phyloP scores from a whole-genome alignment of 2,329 filamentous ascomycete species.

The Fusarium sp. region DNA sequence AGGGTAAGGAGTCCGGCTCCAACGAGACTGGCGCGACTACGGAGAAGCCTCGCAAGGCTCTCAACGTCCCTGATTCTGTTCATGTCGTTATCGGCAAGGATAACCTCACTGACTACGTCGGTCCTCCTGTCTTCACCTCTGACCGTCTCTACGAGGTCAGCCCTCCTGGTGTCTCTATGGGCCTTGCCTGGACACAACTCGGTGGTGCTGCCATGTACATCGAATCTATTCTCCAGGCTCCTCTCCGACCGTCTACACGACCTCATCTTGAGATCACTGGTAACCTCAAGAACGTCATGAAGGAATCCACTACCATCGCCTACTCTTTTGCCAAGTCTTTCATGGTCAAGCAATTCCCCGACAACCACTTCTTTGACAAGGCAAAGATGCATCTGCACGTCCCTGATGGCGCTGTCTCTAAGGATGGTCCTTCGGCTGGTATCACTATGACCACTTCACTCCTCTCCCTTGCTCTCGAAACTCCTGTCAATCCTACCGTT shows the following conservation, averaged over 20 bases:
- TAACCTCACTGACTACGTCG: conserved; percentile 96
- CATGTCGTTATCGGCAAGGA: conserved; percentile 88
- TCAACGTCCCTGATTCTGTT: conserved; percentile 87
- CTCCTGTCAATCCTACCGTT: conserved; percentile 82
- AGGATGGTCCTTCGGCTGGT: conserved; percentile 92
- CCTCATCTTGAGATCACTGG: conserved; percentile 91
- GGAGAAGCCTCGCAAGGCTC: conserved; percentile 77
- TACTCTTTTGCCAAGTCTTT: conserved; percentile 95
- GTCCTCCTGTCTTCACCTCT: conserved; percentile 93
- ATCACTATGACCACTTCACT: conserved; percentile 98
- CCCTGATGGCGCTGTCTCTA: conserved; percentile 93
- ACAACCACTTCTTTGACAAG: conserved; percentile 96
- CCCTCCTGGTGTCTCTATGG: conserved; percentile 96
- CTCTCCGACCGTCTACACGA: conserved; percentile 77
- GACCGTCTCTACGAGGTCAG: conserved; percentile 95
- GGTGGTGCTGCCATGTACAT: conserved; percentile 97
- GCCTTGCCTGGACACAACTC: conserved; percentile 97
- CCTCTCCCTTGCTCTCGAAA: conserved; percentile 84
- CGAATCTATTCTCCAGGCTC: conserved; percentile 91
- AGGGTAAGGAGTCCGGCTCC: conserved; percentile 48
- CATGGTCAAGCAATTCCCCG: conserved; percentile 84
- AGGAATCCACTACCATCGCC: conserved; percentile 93
- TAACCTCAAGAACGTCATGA: conserved; percentile 97
- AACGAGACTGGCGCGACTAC: conserved; percentile 57
- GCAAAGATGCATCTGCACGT: conserved; percentile 96